Percentiles rank a stretch among this genome's conserved stretches.
Conservation (phyloP, 2,329 filamentous ascomycete genomes). For the Orbilia ellipsospora region DNA sequence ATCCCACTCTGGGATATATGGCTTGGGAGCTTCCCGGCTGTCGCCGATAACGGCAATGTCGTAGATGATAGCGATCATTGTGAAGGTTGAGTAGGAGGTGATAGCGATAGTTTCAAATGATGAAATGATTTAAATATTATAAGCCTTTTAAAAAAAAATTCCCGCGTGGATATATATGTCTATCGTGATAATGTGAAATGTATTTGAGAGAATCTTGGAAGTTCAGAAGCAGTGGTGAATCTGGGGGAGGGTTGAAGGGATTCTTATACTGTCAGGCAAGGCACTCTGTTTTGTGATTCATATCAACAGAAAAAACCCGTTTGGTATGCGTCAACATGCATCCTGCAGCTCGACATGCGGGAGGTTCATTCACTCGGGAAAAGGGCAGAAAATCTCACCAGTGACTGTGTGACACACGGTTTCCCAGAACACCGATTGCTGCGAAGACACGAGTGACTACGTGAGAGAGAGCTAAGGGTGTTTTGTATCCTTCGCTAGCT, state of each 20-base stretch:
- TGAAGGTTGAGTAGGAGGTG: not conserved
- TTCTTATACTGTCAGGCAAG: constrained; percentile 22
- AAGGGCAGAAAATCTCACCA: constrained; percentile 27
- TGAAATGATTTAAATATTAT: no score
- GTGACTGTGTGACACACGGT: constrained; percentile 35
- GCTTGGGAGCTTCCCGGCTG: constrained; percentile 45
- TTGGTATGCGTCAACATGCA: constrained; percentile 42
- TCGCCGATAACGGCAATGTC: constrained; percentile 18
- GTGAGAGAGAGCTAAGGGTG: not conserved
- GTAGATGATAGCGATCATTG: constrained; percentile 19
- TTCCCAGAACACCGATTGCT: not conserved
- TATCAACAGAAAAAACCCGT: constrained; percentile 17
- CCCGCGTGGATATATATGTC: no score
- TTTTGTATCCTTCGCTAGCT: constrained; percentile 52
- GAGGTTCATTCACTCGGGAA: constrained; percentile 17
- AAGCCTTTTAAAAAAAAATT: no score
- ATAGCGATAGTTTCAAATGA: no score
- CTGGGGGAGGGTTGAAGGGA: constrained; percentile 4
- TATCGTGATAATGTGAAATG: not conserved
- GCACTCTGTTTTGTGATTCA: constrained; percentile 27
- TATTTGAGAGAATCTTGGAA: not conserved
- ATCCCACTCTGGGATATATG: constrained; percentile 54
- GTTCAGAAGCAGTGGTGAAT: not conserved
- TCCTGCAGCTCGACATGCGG: constrained; percentile 11
- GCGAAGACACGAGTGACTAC: not conserved